Evolutionary conservation across 2,329 filamentous ascomycete genomes (phyloP), one percentile per base, ranked within the genome.

Genomic region (Didymella pomorum): DNA sequence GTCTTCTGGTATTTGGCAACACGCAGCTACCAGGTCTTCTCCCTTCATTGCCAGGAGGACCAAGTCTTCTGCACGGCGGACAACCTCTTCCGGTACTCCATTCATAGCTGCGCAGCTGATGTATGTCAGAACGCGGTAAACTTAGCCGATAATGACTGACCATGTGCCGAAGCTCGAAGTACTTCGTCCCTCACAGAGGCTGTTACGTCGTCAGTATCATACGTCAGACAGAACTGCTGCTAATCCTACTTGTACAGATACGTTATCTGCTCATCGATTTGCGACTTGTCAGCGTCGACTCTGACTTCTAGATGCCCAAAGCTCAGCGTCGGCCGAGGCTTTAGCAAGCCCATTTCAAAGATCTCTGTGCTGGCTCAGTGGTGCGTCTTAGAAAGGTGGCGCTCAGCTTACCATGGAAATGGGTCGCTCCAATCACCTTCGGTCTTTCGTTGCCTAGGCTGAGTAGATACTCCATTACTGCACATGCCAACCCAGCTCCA

Each of bases 91-190:
- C 28, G 92, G 88, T 14, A 99, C 87, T 1, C 93, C 93, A 68
- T 96, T 97, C 75, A 96, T 85, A 3, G 88, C 87, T 26, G 95
- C 95, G 71, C 95, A 98, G 52, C 82, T 86, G 59, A 45, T 26
- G 9, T 8, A 33, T 31, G 42, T 66, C 35, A 66, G 52, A 18
- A 25, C 25, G 12, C 16, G 21, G 12, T 1, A 10, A 8, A 7
- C 10, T 9, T 10, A 28, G n/a, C 8, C 2, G 1, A 20, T 10
- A 8, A 18, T 10, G 12, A 18, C 6, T 56, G 74, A 85, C 76
- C 86, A 84, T 26, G 88, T 91, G 0, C 95, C 95, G 70, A 96
- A 96, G 71, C 93, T 97, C 14, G 90, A 89, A 8, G 81, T 86
- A 66, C 89, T 94, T 55, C 88, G 84, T 0, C 93, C 93, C 2